These are phyloP conservation scores for Saccharomyces hybrid DNA, from an alignment of 1,139 yeast species.

Conservation along the genomic window DNA sequence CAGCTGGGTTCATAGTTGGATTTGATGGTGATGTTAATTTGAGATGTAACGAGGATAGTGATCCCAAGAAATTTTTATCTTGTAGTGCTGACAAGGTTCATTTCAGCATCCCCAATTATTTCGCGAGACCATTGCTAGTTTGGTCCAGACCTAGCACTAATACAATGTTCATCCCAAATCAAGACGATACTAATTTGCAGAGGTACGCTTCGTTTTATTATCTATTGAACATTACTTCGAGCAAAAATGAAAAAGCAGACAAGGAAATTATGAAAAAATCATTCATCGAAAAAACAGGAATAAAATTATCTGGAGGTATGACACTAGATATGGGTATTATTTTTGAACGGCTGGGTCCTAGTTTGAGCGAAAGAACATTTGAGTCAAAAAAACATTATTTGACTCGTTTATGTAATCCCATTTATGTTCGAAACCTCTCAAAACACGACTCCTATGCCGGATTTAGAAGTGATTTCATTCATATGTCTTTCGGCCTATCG, in stretches of 20 bases:
- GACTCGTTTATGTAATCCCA: slow-evolving; percentile 56
- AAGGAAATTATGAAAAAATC: slow-evolving; percentile 18
- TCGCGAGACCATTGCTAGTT: slow-evolving; percentile 48
- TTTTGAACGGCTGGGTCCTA: slow-evolving; percentile 41
- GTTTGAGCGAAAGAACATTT: slow-evolving; percentile 39
- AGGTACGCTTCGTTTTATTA: slow-evolving; percentile 48
- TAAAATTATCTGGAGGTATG: slow-evolving; percentile 55
- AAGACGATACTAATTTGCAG: slow-evolving; percentile 36
- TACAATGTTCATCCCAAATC: slow-evolving; percentile 40
- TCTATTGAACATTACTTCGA: slow-evolving; percentile 31
- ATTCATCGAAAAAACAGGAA: slow-evolving; percentile 45
- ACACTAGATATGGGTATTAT: slow-evolving; percentile 51
- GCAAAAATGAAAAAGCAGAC: slow-evolving; percentile 17
- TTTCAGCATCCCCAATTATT: slow-evolving; percentile 63
- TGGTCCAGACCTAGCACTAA: slow-evolving; percentile 51
- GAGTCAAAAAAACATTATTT: slow-evolving; percentile 66
- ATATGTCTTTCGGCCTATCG: slow-evolving; percentile 63
- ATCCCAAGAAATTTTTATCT: slow-evolving; percentile 54
- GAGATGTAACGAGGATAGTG: slow-evolving; percentile 52
- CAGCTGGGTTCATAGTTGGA: slow-evolving; percentile 74
- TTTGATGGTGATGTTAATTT: slow-evolving; percentile 65
- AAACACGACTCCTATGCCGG: slow-evolving; percentile 70
- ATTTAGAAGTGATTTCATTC: slow-evolving; percentile 71
- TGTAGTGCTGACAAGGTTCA: slow-evolving; percentile 60
- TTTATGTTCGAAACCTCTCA: slow-evolving; percentile 39